Conservation (phyloP, 1,284 basidiomycete species). For the Malassezia brasiliensis region DNA sequence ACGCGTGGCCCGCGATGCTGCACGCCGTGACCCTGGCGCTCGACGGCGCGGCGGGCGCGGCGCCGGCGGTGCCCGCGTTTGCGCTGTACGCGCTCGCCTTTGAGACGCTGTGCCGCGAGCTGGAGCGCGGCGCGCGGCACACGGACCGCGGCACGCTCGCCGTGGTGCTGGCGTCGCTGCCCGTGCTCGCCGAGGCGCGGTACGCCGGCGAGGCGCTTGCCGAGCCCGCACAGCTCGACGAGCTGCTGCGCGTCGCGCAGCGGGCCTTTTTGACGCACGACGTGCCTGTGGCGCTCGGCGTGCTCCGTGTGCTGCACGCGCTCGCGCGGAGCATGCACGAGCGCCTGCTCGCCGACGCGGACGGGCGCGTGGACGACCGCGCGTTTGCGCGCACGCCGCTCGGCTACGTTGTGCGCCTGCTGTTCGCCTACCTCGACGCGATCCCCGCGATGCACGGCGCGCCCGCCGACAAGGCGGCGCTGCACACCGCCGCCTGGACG, state of each 20-base stretch:
- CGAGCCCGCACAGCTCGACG: slow-evolving; percentile 70
- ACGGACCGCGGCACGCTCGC: slow-evolving; percentile 34
- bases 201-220: slow-evolving; percentile 71
- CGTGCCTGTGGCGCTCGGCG: slow-evolving; percentile 61
- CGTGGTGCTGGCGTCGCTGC: slow-evolving; percentile 68
- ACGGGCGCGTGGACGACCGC: slow-evolving; percentile 13
- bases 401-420: slow-evolving; percentile 66
- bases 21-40: slow-evolving; percentile 71
- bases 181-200: slow-evolving; percentile 65
- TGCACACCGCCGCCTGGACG: slow-evolving; percentile 62
- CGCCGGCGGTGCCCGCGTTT: slow-evolving; percentile 18
- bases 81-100: slow-evolving; percentile 84
- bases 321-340: slow-evolving; percentile 58
- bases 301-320: slow-evolving; percentile 63
- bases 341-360: slow-evolving; percentile 29
- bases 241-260: slow-evolving; percentile 77
- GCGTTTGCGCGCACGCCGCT: slow-evolving; percentile 50
- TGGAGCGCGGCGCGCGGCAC: slow-evolving; percentile 51
- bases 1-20: slow-evolving; percentile 72
- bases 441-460: slow-evolving; percentile 2
- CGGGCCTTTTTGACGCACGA: slow-evolving; percentile 80
- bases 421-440: slow-evolving; percentile 57
- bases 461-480: slow-evolving; percentile 50
- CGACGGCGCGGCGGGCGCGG: slow-evolving; percentile 27
- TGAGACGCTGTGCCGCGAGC: slow-evolving; percentile 67